Evolutionary conservation across 108 stramenopile genomes (phyloP), one percentile per base, ranked within the genome.

Genomic region (Skeletonema tropicum): DNA sequence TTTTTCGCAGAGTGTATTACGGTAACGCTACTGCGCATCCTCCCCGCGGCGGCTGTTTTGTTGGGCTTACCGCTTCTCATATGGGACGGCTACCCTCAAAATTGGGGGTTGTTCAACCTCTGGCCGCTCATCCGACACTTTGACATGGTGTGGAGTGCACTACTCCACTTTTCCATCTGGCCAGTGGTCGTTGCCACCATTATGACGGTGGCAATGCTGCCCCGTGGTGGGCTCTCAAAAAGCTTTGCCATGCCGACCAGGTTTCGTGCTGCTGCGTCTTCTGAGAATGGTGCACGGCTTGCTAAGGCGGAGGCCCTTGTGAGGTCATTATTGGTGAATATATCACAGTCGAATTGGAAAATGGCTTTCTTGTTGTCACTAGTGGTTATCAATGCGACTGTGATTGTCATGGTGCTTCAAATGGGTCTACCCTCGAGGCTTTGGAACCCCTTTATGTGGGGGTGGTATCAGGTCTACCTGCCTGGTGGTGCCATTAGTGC

Each of bases 391-490:
- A 46, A 64, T 31, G 25, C 33, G 4, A 71, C 66, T 26, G 52
- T 77, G 3, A 63, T 69, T 26, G 62, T 73, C 6, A 77, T 77
- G 76, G 55, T 64, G 11, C 64, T 82, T 21, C 80, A 82, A 39
- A 82, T 82, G 71, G 76, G 70, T 12, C 36, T 39, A 12, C 80
- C 80, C 41, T 72, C 71, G 11, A 23, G 41, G 9, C 33, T 77
- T 12, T 82, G 80, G 80, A 82, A 82, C 33, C 80, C 80, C 2
- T 74, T 75, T 38, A 64, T 77, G 32, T 82, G 80, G 80, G 80
- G 80, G 11, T 77, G 71, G 76, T 77, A 82, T 65, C 61, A 41
- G 21, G 76, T 82, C 12, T 77, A 82, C 59, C 32, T 73, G 1
- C 80, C 80, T 14, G 13, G 29, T 9, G 57, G 64, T 35, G 65